Percentiles rank a stretch among this genome's conserved stretches.
Conservation (phyloP, 2,329 filamentous ascomycete species). For the Sordariomycetes sp. region DNA sequence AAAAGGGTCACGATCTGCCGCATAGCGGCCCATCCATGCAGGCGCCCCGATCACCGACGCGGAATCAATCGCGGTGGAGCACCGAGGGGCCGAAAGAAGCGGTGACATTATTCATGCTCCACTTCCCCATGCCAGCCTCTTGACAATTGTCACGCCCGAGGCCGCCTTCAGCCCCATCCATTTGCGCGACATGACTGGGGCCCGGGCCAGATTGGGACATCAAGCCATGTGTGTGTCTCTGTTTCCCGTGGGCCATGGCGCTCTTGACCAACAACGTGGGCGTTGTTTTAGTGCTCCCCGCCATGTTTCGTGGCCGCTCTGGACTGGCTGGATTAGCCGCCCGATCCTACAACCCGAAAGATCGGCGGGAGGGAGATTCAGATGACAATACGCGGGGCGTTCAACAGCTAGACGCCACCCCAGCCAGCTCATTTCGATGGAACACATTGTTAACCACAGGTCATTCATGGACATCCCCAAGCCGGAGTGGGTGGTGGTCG, state of each 20-base stretch:
- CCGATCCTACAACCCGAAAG: conserved; percentile 1
- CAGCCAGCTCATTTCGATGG: not conserved
- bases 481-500: not conserved
- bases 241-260: not conserved
- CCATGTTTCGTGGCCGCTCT: conserved; percentile 4
- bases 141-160: not conserved
- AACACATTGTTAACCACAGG: not conserved
- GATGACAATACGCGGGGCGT: not conserved
- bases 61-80: not conserved
- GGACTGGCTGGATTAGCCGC: conserved; percentile 4
- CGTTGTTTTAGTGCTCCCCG: not conserved
- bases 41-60: not conserved
- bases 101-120: not conserved
- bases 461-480: not conserved
- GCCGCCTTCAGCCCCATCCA: not conserved
- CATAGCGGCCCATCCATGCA: not conserved
- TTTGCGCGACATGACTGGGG: not conserved
- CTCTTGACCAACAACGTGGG: conserved; percentile 2
- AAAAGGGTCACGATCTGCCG: not conserved
- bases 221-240: not conserved
- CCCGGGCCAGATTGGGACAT: not conserved
- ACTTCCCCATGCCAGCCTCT: not conserved
- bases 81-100: not conserved
- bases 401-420: not conserved
- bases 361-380: not conserved